Base-by-base conservation (phyloP, 148 eudicot species). In the Rhododendron kiyosumense region DNA sequence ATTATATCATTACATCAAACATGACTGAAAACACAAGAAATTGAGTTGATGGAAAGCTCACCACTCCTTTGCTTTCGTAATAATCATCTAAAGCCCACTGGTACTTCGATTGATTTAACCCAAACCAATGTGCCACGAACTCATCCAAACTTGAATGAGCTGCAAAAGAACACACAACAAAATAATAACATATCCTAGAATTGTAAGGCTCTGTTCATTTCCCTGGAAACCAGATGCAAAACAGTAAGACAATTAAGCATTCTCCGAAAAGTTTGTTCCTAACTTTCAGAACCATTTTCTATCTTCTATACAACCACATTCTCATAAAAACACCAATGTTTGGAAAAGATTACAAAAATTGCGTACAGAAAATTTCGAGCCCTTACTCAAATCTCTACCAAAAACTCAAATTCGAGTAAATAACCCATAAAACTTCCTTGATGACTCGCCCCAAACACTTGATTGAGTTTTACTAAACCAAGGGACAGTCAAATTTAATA, bases 51-150 rank as follows among this genome's bases (percentile, higher is more conserved):
- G 4, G 2, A 43, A 83, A 85, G 36, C 91, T 85, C 87, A 97
- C 99, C 96, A 86, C 26, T 88, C 90, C 96, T 49, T 93, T 92
- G 89, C 87, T 86, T 87, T 95, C 95, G 32, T 94, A 94, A 83
- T 95, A 97, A 89, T 94, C 98, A 91, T 97, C 93, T 90, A 97
- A 92, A 9, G 99, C 99, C 99, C 99, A 97, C 86, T 97, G 99
- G 91, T 94, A 97, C 87, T 95, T 97, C 3, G 99, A 97, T 83
- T 95, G 98, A 91, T 97, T 93, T 85, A 97, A 83, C 46, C 99
- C 99, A 85, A 97, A 88, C 99, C 98, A 97, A 86, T 92, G 92
- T 3, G 99, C 98, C 89, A 97, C 92, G 28, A 90, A 90, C 90
- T 92, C 95, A 86, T 97, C 99, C 91, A 97, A 90, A 88, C 95